A percentile compares a stretch with the other conserved stretches of the same genome.
Evolutionary conservation across 495 filamentous ascomycete genomes (phyloP).

Genomic region (Lichina pygmaea): DNA sequence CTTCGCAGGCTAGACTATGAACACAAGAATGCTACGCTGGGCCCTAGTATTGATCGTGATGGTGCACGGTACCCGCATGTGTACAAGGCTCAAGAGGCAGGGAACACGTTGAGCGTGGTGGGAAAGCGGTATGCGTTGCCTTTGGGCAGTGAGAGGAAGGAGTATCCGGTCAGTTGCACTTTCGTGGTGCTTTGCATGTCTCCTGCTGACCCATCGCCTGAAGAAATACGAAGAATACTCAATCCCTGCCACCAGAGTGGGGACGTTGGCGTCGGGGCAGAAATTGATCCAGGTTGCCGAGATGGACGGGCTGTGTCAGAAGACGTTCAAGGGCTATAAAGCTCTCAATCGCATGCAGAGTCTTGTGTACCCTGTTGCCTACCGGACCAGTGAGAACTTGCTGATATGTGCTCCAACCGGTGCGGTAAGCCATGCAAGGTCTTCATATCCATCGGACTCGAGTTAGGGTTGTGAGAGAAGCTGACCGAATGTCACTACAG

Average conservation of each 20-base stretch:
- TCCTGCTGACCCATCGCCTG: background rate
- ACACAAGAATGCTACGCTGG: conserved; percentile 53
- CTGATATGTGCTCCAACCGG: conserved; percentile 93
- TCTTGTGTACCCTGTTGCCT: conserved; percentile 81
- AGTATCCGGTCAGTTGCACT: conserved; percentile 15
- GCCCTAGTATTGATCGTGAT: conserved; percentile 29
- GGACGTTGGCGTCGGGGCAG: conserved; percentile 36
- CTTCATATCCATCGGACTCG: background rate
- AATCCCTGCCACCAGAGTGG: conserved; percentile 64
- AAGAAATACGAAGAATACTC: conserved; percentile 63
- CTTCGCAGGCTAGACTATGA: conserved; percentile 47
- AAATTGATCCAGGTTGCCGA: conserved; percentile 52
- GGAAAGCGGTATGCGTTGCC: conserved; percentile 61
- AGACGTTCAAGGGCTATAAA: conserved; percentile 90
- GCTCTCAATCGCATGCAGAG: conserved; percentile 94
- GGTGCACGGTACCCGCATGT: conserved; percentile 70
- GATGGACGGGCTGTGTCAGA: conserved; percentile 69
- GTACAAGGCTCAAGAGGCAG: conserved; percentile 53
- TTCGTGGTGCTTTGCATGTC: background rate
- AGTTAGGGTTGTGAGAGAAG: background rate
- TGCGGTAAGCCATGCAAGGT: conserved; percentile 24
- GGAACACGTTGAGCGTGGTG: conserved; percentile 50
- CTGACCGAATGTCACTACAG: conserved; percentile 4
- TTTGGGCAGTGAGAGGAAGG: conserved; percentile 28
- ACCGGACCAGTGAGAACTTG: conserved; percentile 94